Evolutionary conservation across 371 early-diverging fungal genomes (phyloP).

Genomic region (Choanephora cucurbitarum): DNA sequence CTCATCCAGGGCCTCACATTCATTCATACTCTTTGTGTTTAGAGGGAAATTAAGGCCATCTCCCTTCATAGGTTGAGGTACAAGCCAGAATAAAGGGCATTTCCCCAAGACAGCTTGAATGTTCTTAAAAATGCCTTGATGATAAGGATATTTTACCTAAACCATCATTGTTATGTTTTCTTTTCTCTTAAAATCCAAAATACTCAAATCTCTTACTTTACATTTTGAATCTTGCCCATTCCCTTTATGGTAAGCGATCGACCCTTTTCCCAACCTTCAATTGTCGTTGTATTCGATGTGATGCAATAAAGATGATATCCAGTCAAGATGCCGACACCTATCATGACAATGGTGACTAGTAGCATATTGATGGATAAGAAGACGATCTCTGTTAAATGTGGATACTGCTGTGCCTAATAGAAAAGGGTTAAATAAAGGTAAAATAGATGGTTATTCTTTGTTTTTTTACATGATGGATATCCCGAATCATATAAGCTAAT

Average conservation of each 20-base stretch:
- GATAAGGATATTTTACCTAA: constrained; percentile 86
- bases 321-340: constrained; percentile 81
- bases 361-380: constrained; percentile 71
- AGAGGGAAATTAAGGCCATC: constrained; percentile 75
- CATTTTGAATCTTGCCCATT: constrained; percentile 59
- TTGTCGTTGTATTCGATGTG: constrained; percentile 90
- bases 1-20: constrained; percentile 36
- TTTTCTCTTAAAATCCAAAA: no score
- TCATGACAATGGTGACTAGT: constrained; percentile 64
- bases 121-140: constrained; percentile 83
- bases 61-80: constrained; percentile 65
- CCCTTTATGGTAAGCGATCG: constrained; percentile 79
- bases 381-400: constrained; percentile 58
- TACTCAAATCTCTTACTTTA: constrained; percentile 30
- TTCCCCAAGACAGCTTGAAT: constrained; percentile 78
- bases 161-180: no score
- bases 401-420: constrained; percentile 30
- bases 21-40: constrained; percentile 37
- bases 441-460: no score
- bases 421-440: no score
- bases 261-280: constrained; percentile 87
- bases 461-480: no score
- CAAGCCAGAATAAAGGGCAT: constrained; percentile 69
- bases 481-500: constrained; percentile 34
- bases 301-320: constrained; percentile 85